Percentiles rank a stretch among this genome's conserved stretches.
These are phyloP conservation scores for Hibiscus mutabilis DNA, from an alignment of 345 rosid species.

Conservation along the genomic window DNA sequence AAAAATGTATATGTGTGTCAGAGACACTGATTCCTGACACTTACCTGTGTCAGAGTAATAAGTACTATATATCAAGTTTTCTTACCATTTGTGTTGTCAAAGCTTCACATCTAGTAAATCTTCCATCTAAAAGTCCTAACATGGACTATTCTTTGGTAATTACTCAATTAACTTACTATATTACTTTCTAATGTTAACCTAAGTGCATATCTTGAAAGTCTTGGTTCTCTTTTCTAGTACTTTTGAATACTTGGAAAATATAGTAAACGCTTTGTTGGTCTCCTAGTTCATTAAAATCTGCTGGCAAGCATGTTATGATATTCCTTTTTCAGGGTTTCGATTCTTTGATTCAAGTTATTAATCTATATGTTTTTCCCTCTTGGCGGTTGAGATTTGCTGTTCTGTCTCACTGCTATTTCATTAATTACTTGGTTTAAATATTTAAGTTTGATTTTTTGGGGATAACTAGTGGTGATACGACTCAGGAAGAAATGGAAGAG, in stretches of 20 bases:
- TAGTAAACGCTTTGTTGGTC: background rate
- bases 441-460: constrained; percentile 90
- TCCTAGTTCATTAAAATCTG: background rate
- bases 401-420: background rate
- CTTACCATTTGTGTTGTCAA: background rate
- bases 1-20: no score
- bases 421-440: constrained; percentile 3
- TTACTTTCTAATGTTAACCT: background rate
- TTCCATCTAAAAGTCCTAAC: background rate
- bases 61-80: background rate
- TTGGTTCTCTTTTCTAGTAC: background rate
- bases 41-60: no score
- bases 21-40: no score
- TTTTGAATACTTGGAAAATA: background rate
- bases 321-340: background rate
- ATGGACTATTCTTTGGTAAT: background rate
- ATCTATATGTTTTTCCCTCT: background rate
- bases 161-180: background rate
- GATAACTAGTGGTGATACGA: constrained; percentile 39
- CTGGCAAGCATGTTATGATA: background rate
- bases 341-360: background rate
- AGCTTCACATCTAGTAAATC: background rate
- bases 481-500: constrained; percentile 66
- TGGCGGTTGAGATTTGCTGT: background rate
- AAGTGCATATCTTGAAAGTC: background rate